Conservation (phyloP, 345 rosid genomes). For the Camelina neglecta region DNA sequence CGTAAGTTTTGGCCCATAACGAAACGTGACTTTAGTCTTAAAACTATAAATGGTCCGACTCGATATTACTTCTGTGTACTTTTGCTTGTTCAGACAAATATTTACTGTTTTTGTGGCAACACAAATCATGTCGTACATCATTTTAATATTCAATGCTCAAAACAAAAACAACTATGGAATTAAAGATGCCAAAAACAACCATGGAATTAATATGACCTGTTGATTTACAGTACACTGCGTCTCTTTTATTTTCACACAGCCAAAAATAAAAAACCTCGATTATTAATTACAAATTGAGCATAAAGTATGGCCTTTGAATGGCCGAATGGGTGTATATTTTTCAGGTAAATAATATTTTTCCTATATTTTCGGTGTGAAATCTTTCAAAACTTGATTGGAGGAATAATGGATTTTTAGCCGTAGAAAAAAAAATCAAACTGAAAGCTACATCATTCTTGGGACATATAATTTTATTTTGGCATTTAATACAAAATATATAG, state of each 20-base stretch:
- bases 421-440: neutral
- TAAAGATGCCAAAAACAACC: too few relatives aligned
- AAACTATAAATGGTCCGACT: slow-evolving; percentile 26
- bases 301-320: too few relatives aligned
- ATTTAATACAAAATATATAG: neutral
- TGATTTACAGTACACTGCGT: neutral
- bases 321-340: too few relatives aligned
- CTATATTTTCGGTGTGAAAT: neutral
- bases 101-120: slow-evolving; percentile 22
- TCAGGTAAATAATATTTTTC: neutral
- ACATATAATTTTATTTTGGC: neutral
- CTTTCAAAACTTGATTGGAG: neutral
- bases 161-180: neutral
- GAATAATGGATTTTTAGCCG: neutral
- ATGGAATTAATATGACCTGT: neutral
- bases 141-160: neutral
- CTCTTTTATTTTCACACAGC: neutral
- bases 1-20: neutral
- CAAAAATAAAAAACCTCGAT: neutral
- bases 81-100: slow-evolving; percentile 29
- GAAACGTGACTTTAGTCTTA: slow-evolving; percentile 15
- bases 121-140: neutral
- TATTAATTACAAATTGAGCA: neutral
- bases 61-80: slow-evolving; percentile 31
- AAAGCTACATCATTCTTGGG: neutral